phyloP scores from a whole-genome alignment of 2,329 filamentous ascomycete species.

The Fusarium penzigii region DNA sequence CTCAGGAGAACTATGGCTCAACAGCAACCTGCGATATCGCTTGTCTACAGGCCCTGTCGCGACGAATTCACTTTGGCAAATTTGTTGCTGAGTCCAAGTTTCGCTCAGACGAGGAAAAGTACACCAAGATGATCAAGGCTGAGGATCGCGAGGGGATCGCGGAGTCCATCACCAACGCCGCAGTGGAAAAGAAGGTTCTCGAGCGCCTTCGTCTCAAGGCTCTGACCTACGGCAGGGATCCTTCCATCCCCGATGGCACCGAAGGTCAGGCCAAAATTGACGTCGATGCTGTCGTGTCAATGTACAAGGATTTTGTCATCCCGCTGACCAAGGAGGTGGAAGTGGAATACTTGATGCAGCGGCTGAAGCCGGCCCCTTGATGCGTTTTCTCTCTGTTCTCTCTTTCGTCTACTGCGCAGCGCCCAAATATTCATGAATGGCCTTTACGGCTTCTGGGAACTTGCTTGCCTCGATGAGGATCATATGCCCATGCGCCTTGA shows the following conservation, averaged over 20 bases:
- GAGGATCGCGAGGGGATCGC: conserved; percentile 80
- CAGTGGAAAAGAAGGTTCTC: conserved; percentile 89
- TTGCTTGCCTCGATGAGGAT: conserved; percentile 81
- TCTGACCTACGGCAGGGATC: conserved; percentile 90
- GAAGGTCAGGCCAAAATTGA: conserved; percentile 78
- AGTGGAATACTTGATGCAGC: conserved; percentile 97
- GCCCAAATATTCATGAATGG: conserved; percentile 72
- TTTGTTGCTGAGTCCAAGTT: conserved; percentile 98
- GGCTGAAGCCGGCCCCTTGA: conserved; percentile 56
- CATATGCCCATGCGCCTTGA: conserved; percentile 80
- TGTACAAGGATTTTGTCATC: conserved; percentile 93
- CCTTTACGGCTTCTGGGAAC: conserved; percentile 75
- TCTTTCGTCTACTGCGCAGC: conserved; percentile 43
- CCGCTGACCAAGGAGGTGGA: conserved; percentile 98
- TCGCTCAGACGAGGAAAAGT: conserved; percentile 75
- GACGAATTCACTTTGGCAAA: conserved; percentile 96
- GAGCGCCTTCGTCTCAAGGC: conserved; percentile 86
- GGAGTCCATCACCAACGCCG: conserved; percentile 84
- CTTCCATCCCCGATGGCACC: conserved; percentile 59
- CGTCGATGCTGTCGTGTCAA: conserved; percentile 83
- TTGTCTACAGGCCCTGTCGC: conserved; percentile 84
- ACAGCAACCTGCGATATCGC: conserved; percentile 88
- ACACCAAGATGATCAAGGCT: conserved; percentile 78
- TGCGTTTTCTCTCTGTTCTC: neutral
- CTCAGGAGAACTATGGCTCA: conserved; percentile 93